A percentile compares a stretch with the other conserved stretches of the same genome.
Evolutionary conservation across 2,329 filamentous ascomycete genomes (phyloP).

Genomic region (Diaporthe helianthi): DNA sequence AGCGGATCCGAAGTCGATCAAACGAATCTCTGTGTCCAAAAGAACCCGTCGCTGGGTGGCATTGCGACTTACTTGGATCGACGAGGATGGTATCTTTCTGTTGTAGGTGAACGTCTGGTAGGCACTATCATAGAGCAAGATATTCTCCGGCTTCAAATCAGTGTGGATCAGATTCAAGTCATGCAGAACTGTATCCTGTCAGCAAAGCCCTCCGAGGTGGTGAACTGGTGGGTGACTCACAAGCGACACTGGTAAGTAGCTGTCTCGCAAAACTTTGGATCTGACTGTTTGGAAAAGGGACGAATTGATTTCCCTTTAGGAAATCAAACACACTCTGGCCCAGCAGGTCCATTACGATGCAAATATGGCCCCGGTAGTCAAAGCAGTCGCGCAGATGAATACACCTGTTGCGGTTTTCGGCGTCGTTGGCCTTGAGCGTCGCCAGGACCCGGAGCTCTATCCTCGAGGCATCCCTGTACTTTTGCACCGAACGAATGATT

Average conservation of each 20-base stretch:
- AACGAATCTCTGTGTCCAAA: constrained; percentile 71
- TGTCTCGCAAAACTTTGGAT: constrained; percentile 97
- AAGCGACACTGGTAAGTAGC: constrained; percentile 96
- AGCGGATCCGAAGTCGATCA: constrained; percentile 76
- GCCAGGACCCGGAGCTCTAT: constrained; percentile 94
- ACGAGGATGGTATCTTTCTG: constrained; percentile 72
- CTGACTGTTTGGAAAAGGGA: constrained; percentile 97
- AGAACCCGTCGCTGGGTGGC: constrained; percentile 70
- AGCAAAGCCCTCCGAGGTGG: constrained; percentile 34
- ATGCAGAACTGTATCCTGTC: constrained; percentile 74
- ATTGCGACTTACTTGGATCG: constrained; percentile 63
- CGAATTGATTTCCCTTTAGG: constrained; percentile 91
- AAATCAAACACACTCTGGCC: constrained; percentile 99
- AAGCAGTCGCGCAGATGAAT: constrained; percentile 97
- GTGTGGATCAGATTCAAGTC: constrained; percentile 98
- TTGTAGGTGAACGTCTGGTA: constrained; percentile 78
- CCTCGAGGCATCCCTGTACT: constrained; percentile 93
- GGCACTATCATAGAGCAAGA: constrained; percentile 68
- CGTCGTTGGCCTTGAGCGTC: constrained; percentile 90
- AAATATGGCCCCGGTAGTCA: constrained; percentile 96
- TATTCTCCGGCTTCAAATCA: constrained; percentile 75
- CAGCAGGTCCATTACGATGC: constrained; percentile 78
- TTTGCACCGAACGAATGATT: constrained; percentile 97
- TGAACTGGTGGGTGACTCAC: constrained; percentile 62
- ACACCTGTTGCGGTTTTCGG: constrained; percentile 91